Evolutionary conservation across 2,329 filamentous ascomycete genomes (phyloP).

Genomic region (Alternaria burnsii): DNA sequence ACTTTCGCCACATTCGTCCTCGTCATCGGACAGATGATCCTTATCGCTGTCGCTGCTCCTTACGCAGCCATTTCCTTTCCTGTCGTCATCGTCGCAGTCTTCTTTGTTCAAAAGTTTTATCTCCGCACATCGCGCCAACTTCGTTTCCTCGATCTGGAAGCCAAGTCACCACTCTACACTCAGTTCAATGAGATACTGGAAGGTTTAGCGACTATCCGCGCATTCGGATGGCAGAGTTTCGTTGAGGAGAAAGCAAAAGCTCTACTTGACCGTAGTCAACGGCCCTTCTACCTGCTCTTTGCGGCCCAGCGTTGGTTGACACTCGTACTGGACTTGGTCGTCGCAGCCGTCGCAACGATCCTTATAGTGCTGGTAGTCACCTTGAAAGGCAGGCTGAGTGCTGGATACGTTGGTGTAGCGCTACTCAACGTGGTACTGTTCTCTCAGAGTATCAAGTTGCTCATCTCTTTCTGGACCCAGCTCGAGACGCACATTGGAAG

Average conservation of each 20-base stretch:
- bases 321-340: slow-evolving; percentile 53
- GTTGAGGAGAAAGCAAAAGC: slow-evolving; percentile 50
- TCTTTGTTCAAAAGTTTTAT: slow-evolving; percentile 57
- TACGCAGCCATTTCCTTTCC: slow-evolving; percentile 55
- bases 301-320: slow-evolving; percentile 57
- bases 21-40: slow-evolving; percentile 44
- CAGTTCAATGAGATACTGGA: slow-evolving; percentile 62
- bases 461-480: slow-evolving; percentile 64
- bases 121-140: slow-evolving; percentile 59
- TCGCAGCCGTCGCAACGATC: slow-evolving; percentile 51
- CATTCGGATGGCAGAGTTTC: slow-evolving; percentile 59
- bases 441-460: slow-evolving; percentile 60
- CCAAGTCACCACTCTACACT: slow-evolving; percentile 60
- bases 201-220: slow-evolving; percentile 61
- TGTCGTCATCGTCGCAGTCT: slow-evolving; percentile 49
- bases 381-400: slow-evolving; percentile 52
- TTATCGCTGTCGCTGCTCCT: slow-evolving; percentile 52
- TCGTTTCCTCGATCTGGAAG: slow-evolving; percentile 63
- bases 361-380: slow-evolving; percentile 47
- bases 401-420: slow-evolving; percentile 62
- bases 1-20: slow-evolving; percentile 48
- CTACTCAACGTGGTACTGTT: slow-evolving; percentile 64
- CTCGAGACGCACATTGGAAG: slow-evolving; percentile 68
- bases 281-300: slow-evolving; percentile 57
- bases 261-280: slow-evolving; percentile 54